Conservation (phyloP, 2,329 filamentous ascomycete species). For the Periconia sp. region DNA sequence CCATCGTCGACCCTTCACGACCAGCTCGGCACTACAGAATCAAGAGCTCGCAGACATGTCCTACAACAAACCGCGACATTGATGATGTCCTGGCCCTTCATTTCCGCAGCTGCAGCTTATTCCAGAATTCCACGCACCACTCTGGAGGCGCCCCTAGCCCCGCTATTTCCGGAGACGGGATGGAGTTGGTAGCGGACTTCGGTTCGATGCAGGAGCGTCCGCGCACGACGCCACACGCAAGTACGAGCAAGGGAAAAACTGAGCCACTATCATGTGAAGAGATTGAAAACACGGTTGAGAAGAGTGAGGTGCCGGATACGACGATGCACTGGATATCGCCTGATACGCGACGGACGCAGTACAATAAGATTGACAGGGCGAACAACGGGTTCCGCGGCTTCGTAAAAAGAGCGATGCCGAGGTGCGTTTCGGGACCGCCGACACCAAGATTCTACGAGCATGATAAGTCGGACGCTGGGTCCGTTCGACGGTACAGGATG, state of each 20-base stretch:
- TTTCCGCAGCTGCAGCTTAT: constrained; percentile 46
- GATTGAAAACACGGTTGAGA: constrained; percentile 19
- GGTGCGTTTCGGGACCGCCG: constrained; percentile 37
- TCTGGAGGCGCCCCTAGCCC: constrained; percentile 27
- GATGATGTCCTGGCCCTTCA: constrained; percentile 49
- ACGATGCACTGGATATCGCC: constrained; percentile 48
- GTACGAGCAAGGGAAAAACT: constrained; percentile 15
- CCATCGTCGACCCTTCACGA: constrained; percentile 40
- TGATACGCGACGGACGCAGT: constrained; percentile 40
- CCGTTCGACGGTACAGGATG: constrained; percentile 46
- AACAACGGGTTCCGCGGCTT: constrained; percentile 45
- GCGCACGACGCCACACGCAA: constrained; percentile 12
- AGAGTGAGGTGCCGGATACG: constrained; percentile 22
- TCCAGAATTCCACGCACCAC: constrained; percentile 38
- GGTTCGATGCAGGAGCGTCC: background rate
- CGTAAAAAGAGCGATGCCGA: constrained; percentile 36
- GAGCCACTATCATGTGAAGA: constrained; percentile 18
- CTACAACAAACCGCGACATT: constrained; percentile 36
- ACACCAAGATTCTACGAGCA: constrained; percentile 45
- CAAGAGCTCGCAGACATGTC: constrained; percentile 37
- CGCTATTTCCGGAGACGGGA: constrained; percentile 23
- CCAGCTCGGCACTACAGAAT: constrained; percentile 44
- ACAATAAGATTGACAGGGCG: constrained; percentile 45
- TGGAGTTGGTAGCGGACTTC: constrained; percentile 5
- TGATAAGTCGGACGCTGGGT: constrained; percentile 41